Conservation (phyloP, 495 filamentous ascomycete species). For the Aspergillus baeticus region DNA sequence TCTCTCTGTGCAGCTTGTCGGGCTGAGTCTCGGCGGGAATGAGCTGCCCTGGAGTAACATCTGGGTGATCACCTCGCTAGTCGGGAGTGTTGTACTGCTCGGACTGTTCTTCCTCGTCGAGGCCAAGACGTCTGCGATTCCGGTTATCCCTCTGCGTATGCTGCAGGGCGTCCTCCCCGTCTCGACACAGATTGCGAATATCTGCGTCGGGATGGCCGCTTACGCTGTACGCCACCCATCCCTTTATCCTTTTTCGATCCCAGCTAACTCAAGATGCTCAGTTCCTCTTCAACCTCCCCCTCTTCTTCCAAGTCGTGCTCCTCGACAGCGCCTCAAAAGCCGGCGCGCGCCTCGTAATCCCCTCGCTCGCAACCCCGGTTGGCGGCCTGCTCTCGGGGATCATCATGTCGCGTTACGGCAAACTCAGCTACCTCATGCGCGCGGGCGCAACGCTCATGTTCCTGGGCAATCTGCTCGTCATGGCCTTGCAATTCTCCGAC, state of each 20-base stretch:
- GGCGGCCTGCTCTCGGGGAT: slow-evolving; percentile 60
- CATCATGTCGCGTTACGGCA: slow-evolving; percentile 65
- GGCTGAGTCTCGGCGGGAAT: slow-evolving; percentile 61
- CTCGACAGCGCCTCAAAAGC: slow-evolving; percentile 61
- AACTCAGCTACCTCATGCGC: slow-evolving; percentile 53
- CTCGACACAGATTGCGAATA: slow-evolving; percentile 57
- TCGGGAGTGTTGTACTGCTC: slow-evolving; percentile 50
- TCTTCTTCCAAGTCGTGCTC: slow-evolving; percentile 64
- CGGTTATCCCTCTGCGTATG: slow-evolving; percentile 59
- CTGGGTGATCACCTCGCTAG: slow-evolving; percentile 53
- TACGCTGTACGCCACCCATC: slow-evolving; percentile 52
- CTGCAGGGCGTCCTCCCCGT: slow-evolving; percentile 51
- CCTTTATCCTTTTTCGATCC: not conserved
- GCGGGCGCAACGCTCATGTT: slow-evolving; percentile 57
- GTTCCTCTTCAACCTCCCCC: slow-evolving; percentile 65
- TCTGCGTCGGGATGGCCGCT: slow-evolving; percentile 59
- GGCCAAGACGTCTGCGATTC: slow-evolving; percentile 56
- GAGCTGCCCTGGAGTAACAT: slow-evolving; percentile 57
- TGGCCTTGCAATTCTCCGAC: slow-evolving; percentile 55
- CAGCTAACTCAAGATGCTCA: slow-evolving; percentile 18
- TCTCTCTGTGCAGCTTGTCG: slow-evolving; percentile 57
- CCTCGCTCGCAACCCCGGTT: slow-evolving; percentile 60
- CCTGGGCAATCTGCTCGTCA: slow-evolving; percentile 56
- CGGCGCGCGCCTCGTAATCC: slow-evolving; percentile 57
- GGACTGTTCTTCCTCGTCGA: slow-evolving; percentile 53